These are phyloP conservation scores for Cladosporium oxysporum DNA, from an alignment of 2,329 filamentous ascomycete species.

Conservation along the genomic window DNA sequence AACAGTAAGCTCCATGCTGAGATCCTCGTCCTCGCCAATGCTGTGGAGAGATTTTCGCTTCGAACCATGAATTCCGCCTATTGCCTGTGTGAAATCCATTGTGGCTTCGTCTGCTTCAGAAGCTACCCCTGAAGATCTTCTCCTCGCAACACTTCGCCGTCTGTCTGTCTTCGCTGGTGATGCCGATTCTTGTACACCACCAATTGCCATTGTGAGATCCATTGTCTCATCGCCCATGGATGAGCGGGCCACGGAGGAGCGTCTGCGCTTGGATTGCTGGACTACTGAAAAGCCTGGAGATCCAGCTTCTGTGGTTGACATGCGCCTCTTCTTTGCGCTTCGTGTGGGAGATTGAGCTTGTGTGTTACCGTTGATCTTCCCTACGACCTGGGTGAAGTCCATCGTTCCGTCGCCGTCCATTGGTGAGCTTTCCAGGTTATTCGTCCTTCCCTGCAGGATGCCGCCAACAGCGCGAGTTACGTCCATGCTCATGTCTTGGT, in stretches of 20 bases:
- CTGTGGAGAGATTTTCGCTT: slow-evolving; percentile 27
- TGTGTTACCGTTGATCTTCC: slow-evolving; percentile 47
- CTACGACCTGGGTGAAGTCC: slow-evolving; percentile 59
- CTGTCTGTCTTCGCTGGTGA: slow-evolving; percentile 32
- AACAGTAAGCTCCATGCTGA: slow-evolving; percentile 57
- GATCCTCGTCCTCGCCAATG: slow-evolving; percentile 44
- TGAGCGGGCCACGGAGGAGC: slow-evolving; percentile 38
- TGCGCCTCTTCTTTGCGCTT: slow-evolving; percentile 45
- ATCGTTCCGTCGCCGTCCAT: slow-evolving; percentile 50
- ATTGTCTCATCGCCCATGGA: slow-evolving; percentile 45
- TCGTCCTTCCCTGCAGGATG: slow-evolving; percentile 60
- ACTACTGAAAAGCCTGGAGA: slow-evolving; percentile 31
- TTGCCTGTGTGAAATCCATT: slow-evolving; percentile 59
- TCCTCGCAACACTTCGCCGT: slow-evolving; percentile 37
- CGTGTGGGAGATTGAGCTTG: slow-evolving; percentile 33
- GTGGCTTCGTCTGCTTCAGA: slow-evolving; percentile 49
- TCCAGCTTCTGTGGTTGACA: slow-evolving; percentile 42
- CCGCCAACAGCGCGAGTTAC: slow-evolving; percentile 80
- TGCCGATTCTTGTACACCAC: slow-evolving; percentile 33
- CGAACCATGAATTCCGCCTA: slow-evolving; percentile 45
- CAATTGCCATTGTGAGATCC: slow-evolving; percentile 43
- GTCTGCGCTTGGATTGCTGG: slow-evolving; percentile 39
- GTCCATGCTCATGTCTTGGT: slow-evolving; percentile 85
- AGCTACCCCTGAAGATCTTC: slow-evolving; percentile 38
- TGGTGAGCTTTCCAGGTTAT: slow-evolving; percentile 39